Base-by-base conservation (phyloP, 2,329 filamentous ascomycete genomes). In the Colletotrichum gigasporum region DNA sequence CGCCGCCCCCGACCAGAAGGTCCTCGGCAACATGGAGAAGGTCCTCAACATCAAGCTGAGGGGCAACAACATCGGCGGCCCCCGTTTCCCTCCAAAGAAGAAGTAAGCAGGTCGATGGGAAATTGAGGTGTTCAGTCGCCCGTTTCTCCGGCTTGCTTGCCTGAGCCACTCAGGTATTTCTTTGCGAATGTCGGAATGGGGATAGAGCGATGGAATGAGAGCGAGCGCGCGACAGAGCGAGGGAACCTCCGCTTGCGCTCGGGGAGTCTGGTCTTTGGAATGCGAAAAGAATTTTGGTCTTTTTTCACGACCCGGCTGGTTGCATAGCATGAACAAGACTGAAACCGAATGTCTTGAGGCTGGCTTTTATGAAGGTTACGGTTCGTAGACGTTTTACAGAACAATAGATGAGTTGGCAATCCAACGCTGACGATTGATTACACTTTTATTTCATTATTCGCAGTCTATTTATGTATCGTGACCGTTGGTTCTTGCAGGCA, bases 11-110 rank as follows among this genome's bases (percentile, higher is more conserved):
- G 94, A 97, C 81, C 94, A 96, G 81, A 94, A 94, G 84, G 82
- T 96, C 57, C 83, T 97, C 61, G 79, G 80, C 65, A 82, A 85
- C 70, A 93, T 97, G 86, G 93, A 97, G 87, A 86, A 90, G 57
- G 89, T 92, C 67, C 88, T 97, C 76, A 95, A 96, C 73, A 88
- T 97, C 73, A 93, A 97, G 83, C 85, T 97, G 74, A 87, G 94
- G 70, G 93, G 96, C 63, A 84, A 83, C 73, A 92, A 95, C 80
- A 96, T 97, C 76, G 95, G 94, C 67, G 84, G 89, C 77, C 92
- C 93, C 72, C 91, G 90, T 82, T 92, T 96, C 78, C 87, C 89
- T 69, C n/a, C n/a, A n/a, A 93, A 92, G 86, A 92, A 91, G 83
- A 78, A 78, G 68, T 80, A 70, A 82, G 62, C 67, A n/a, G 9